Base-by-base conservation (phyloP, 495 filamentous ascomycete genomes). In the Penicillium silybi region DNA sequence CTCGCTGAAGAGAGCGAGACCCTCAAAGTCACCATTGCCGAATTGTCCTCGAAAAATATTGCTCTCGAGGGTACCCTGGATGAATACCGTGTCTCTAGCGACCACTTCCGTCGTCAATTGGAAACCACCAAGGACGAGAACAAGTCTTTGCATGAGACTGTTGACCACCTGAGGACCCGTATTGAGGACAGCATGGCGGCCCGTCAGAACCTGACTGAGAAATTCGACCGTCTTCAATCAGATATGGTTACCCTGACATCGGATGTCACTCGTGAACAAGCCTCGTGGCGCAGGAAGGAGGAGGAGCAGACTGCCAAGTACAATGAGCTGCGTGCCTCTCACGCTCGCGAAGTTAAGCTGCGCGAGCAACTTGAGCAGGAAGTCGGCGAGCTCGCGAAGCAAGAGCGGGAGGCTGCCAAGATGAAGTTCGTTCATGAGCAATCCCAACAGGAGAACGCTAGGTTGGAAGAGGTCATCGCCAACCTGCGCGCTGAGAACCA, bases 121-220 rank as follows among this genome's bases (percentile, higher is more conserved):
- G 78, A 86, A 22, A 67, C 75, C 34, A 69, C 69, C 22, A 77
- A 75, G 59, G 64, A 70, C 34, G 80, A 84, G 48, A 85, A 83
- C 48, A 79, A 78, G 54, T 65, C 80, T 37, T 66, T 91, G 8
- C 79, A 76, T 48, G 85, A 80, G 53, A 82, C 80, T 22, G 80
- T 95, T 57, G 79, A 85, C 53, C 81, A 80, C 5, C 73, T 92
- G 51, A 79, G 80, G 52, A 74, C 77, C 39, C 89, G 96, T 60
- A 82, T 95, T 44, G 85, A 95, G 69, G 92, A 97, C 68, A 89
- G 85, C 65, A 82, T 88, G 64, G 80, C 83, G 54, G 79, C 87
- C 54, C 84, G 90, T 46, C 87, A 91, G 57, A 80, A 75, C 58
- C 86, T 95, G 72, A 83, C 88, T 54, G 76, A 78, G 61, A 92